phyloP scores from a whole-genome alignment of 768 basidiomycete genomes.

The Suillus luteus region DNA sequence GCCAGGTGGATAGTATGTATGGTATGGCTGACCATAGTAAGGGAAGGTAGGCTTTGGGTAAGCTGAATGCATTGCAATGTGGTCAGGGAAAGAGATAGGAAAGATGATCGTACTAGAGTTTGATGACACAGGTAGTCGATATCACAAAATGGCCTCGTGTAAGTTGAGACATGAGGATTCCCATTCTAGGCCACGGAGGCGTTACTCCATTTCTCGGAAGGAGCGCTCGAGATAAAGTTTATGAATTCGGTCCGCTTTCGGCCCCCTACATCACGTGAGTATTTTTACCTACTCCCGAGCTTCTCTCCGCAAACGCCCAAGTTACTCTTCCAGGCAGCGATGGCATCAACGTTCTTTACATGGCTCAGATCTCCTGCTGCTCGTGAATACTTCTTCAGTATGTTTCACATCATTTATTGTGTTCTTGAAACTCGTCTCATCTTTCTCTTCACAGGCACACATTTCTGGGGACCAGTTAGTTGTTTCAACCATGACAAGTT shows the following conservation, averaged over 20 bases:
- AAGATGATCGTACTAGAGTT: neutral
- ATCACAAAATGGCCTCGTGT: constrained; percentile 7
- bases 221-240: neutral
- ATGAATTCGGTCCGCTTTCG: neutral
- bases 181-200: constrained; percentile 37
- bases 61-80: constrained; percentile 28
- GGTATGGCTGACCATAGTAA: constrained; percentile 48
- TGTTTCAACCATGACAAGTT: constrained; percentile 12
- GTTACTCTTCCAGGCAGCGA: constrained; percentile 30
- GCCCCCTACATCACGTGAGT: constrained; percentile 17
- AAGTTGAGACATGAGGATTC: constrained; percentile 14
- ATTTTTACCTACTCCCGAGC: neutral
- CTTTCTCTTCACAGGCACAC: constrained; percentile 65
- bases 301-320: constrained; percentile 2
- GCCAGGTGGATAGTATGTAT: constrained; percentile 37
- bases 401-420: constrained; percentile 34
- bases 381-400: constrained; percentile 94
- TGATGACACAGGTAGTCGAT: neutral
- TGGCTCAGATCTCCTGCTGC: constrained; percentile 94
- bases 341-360: constrained; percentile 84
- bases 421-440: constrained; percentile 19
- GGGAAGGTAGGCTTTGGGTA: constrained; percentile 43
- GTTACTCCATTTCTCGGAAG: neutral
- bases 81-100: constrained; percentile 9
- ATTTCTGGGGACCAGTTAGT: constrained; percentile 97